Conservation (phyloP, 1,284 basidiomycete species). For the Tremellales sp. region DNA sequence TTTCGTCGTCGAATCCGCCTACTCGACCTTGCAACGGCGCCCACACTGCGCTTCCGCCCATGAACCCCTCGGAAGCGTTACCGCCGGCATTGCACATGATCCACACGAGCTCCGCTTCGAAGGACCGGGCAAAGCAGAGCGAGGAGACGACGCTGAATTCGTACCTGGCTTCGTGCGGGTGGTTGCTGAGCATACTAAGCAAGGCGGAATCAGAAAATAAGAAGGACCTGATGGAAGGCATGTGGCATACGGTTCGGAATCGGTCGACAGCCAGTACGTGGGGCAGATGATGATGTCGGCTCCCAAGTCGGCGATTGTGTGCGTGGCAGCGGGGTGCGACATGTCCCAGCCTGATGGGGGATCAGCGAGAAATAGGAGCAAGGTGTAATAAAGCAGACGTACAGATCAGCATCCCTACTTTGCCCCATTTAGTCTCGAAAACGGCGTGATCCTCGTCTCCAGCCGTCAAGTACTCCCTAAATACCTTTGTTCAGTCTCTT, state of each 20-base stretch:
- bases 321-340: slow-evolving; percentile 39
- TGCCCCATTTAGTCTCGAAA: slow-evolving; percentile 46
- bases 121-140: slow-evolving; percentile 33
- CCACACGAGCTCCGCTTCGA: slow-evolving; percentile 45
- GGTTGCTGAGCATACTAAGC: slow-evolving; percentile 20
- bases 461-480: slow-evolving; percentile 40
- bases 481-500: not conserved
- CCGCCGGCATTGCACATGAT: slow-evolving; percentile 46
- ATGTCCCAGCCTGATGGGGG: slow-evolving; percentile 44
- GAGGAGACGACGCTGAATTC: slow-evolving; percentile 34
- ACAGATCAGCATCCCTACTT: slow-evolving; percentile 46
- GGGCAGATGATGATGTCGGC: slow-evolving; percentile 45
- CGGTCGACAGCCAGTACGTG: slow-evolving; percentile 46
- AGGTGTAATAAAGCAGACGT: slow-evolving; percentile 3
- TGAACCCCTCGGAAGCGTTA: slow-evolving; percentile 29
- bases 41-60: slow-evolving; percentile 43
- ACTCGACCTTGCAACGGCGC: slow-evolving; percentile 34
- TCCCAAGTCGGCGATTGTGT: slow-evolving; percentile 35
- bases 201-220: not conserved
- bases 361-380: not conserved
- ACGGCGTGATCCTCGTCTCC: slow-evolving; percentile 34
- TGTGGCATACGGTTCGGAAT: slow-evolving; percentile 47
- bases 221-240: not conserved
- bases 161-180: slow-evolving; percentile 30
- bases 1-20: slow-evolving; percentile 15